A percentile compares a stretch with the other conserved stretches of the same genome.
Evolutionary conservation across 768 basidiomycete species (phyloP).

Genomic region (Asterophora lycoperdoides): DNA sequence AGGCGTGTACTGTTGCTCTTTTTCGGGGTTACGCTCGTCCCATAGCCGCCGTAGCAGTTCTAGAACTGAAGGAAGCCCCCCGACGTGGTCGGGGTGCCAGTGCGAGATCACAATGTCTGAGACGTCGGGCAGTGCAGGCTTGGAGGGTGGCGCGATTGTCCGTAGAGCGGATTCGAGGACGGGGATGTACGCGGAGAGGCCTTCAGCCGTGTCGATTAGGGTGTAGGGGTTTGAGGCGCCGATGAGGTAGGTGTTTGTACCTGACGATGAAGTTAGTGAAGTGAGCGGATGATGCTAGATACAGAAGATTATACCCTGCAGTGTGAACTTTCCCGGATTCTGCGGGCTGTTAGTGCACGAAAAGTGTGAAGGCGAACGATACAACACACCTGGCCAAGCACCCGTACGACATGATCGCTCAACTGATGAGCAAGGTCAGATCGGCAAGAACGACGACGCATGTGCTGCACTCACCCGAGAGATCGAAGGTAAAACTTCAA

Average conservation of each 20-base stretch:
- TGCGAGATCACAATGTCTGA: conserved; percentile 93
- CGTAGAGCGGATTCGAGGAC: conserved; percentile 59
- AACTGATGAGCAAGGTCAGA: conserved; percentile 39
- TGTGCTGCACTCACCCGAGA: conserved; percentile 41
- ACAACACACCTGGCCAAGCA: conserved; percentile 67
- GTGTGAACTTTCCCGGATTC: conserved; percentile 87
- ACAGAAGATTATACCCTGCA: conserved; percentile 55
- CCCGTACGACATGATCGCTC: conserved; percentile 60
- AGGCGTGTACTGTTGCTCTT: conserved; percentile 46
- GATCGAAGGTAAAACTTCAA: conserved; percentile 49
- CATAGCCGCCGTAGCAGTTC: conserved; percentile 60
- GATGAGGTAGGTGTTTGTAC: conserved; percentile 88
- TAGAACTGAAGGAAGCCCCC: conserved; percentile 71
- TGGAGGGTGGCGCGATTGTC: conserved; percentile 27
- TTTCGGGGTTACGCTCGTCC: conserved; percentile 41
- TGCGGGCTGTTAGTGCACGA: conserved; percentile 24
- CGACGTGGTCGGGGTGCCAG: conserved; percentile 83
- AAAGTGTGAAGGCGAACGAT: not conserved
- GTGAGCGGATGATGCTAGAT: not conserved
- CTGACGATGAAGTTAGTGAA: conserved; percentile 28
- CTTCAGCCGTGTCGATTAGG: conserved; percentile 78
- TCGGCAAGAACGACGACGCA: not conserved
- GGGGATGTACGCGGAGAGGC: conserved; percentile 60
- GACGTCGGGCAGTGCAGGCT: conserved; percentile 49
- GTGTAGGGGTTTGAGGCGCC: conserved; percentile 64